Evolutionary conservation across 2,329 filamentous ascomycete genomes (phyloP).

Genomic region (Alternaria metachromatica): DNA sequence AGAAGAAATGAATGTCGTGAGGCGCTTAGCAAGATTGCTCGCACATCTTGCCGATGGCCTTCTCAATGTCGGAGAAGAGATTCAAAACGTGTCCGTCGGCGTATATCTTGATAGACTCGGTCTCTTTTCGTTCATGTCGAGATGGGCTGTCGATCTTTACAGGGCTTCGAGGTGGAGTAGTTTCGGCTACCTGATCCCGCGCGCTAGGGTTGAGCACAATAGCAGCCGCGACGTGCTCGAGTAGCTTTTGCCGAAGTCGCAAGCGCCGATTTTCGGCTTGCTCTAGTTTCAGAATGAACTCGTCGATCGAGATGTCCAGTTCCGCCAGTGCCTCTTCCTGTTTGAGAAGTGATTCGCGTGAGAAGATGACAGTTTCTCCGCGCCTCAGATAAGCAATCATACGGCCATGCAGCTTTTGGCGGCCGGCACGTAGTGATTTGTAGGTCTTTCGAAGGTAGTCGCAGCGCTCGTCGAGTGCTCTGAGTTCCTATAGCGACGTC

Average conservation of each 20-base stretch:
- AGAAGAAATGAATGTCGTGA: constrained; percentile 14
- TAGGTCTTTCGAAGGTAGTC: constrained; percentile 81
- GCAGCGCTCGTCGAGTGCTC: constrained; percentile 76
- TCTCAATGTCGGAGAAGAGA: constrained; percentile 52
- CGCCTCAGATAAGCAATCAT: constrained; percentile 80
- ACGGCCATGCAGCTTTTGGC: constrained; percentile 76
- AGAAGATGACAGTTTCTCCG: constrained; percentile 73
- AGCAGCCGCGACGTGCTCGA: constrained; percentile 81
- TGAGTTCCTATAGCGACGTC: constrained; percentile 66
- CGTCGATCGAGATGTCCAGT: constrained; percentile 78
- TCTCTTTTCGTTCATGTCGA: constrained; percentile 45
- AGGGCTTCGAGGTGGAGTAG: constrained; percentile 49
- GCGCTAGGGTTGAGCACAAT: constrained; percentile 45
- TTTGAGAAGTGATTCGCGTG: constrained; percentile 75
- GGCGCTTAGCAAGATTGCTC: constrained; percentile 46
- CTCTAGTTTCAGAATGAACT: constrained; percentile 82
- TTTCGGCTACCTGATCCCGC: constrained; percentile 37
- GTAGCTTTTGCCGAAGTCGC: constrained; percentile 77
- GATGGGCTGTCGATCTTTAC: constrained; percentile 46
- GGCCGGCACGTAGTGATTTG: constrained; percentile 74
- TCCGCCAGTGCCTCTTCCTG: constrained; percentile 81
- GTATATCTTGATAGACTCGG: constrained; percentile 54
- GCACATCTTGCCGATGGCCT: constrained; percentile 52
- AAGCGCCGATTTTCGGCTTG: constrained; percentile 78
- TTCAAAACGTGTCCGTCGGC: constrained; percentile 51